These are phyloP conservation scores for Erodium moschatum DNA, from an alignment of 441 rosid species.

Conservation along the genomic window DNA sequence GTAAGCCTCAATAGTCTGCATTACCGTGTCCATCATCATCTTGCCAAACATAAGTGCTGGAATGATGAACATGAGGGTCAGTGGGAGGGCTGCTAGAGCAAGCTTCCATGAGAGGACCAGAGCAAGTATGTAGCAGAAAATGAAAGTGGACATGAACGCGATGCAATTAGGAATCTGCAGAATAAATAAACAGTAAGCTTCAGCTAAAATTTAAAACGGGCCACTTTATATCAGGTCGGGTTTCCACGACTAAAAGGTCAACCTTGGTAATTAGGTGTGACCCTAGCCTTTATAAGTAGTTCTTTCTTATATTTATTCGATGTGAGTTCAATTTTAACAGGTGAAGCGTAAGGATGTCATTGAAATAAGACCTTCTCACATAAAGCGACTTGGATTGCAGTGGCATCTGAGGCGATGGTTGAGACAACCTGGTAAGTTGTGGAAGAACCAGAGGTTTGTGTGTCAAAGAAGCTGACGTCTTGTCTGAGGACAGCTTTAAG, in stretches of 20 bases:
- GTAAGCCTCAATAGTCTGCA: slow-evolving; percentile 56
- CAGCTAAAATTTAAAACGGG: no score
- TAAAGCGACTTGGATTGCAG: slow-evolving; percentile 56
- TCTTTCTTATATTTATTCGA: no score
- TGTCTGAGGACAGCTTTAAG: slow-evolving; percentile 61
- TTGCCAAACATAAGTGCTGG: slow-evolving; percentile 62
- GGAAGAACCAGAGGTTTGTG: slow-evolving; percentile 53
- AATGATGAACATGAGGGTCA: slow-evolving; percentile 42
- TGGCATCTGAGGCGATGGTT: slow-evolving; percentile 54
- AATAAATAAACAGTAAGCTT: background rate
- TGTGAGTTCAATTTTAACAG: no score
- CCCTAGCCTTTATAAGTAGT: no score
- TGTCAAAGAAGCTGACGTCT: slow-evolving; percentile 60
- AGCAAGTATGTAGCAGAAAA: slow-evolving; percentile 45
- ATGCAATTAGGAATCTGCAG: slow-evolving; percentile 55
- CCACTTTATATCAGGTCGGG: no score
- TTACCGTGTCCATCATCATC: slow-evolving; percentile 48
- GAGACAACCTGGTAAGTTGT: slow-evolving; percentile 57
- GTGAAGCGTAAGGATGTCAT: background rate
- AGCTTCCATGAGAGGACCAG: slow-evolving; percentile 54
- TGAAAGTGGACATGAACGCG: slow-evolving; percentile 38
- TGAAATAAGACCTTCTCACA: slow-evolving; percentile 44
- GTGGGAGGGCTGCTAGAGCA: slow-evolving; percentile 49
- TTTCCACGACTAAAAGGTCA: no score
- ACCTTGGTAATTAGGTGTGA: no score